Percentiles rank a stretch among this genome's conserved stretches.
Evolutionary conservation across 1,284 basidiomycete species (phyloP).

Genomic region (Fomitiporia mediterranea): DNA sequence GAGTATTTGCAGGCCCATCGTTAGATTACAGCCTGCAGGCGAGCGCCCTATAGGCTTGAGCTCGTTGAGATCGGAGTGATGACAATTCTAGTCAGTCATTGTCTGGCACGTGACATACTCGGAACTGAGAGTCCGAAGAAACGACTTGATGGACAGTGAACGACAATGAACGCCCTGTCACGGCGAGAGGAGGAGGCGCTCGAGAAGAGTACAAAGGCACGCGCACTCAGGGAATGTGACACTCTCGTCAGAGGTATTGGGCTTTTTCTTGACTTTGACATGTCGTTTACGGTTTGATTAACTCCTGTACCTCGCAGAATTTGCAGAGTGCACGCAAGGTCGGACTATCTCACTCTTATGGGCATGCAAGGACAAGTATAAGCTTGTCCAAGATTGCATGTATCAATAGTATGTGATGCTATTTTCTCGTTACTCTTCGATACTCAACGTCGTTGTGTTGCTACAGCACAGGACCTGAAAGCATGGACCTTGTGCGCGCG

Average conservation of each 20-base stretch:
- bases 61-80: no score
- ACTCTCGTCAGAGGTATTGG: slow-evolving; percentile 63
- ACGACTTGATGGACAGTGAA: not conserved
- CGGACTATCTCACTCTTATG: slow-evolving; percentile 82
- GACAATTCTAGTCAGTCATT: no score
- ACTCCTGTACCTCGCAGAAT: slow-evolving; percentile 45
- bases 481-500: slow-evolving; percentile 28
- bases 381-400: slow-evolving; percentile 76
- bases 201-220: slow-evolving; percentile 74
- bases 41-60: no score
- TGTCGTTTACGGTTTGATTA: slow-evolving; percentile 1
- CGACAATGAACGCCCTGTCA: slow-evolving; percentile 76
- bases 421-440: not conserved
- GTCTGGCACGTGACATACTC: not conserved
- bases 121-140: not conserved
- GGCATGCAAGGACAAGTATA: slow-evolving; percentile 71
- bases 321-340: slow-evolving; percentile 79
- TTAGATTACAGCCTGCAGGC: no score
- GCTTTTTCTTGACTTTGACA: not conserved
- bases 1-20: slow-evolving; percentile 21
- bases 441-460: not conserved
- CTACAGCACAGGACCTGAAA: slow-evolving; percentile 27
- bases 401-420: slow-evolving; percentile 61
- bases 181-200: slow-evolving; percentile 85
- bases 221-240: slow-evolving; percentile 78